Conservation (phyloP, 805 yeast species). For the Nakazawaea ishiwadae region DNA sequence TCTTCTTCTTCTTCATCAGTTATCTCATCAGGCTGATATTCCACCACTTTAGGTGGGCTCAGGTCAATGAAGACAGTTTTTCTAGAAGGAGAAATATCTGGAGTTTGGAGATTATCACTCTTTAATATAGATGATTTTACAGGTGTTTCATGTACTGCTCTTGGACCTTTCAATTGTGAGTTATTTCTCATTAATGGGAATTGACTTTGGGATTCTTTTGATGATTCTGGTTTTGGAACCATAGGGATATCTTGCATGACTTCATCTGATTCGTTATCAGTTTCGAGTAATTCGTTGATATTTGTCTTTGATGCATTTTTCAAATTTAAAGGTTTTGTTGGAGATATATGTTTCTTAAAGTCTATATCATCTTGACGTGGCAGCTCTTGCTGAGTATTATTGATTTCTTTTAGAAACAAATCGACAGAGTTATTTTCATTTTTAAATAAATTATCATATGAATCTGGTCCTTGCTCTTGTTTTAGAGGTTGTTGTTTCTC, state of each 20-base stretch:
- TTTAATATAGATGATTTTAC: too few relatives aligned
- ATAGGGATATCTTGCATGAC: constrained; percentile 7
- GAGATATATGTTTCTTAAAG: constrained; percentile 10
- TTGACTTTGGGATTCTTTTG: background rate
- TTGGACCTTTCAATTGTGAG: constrained; percentile 25
- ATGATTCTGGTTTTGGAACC: constrained; percentile 3
- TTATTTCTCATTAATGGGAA: constrained; percentile 17
- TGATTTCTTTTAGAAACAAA: constrained; percentile 29
- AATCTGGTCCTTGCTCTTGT: background rate
- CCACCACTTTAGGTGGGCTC: constrained; percentile 33
- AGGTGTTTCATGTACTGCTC: constrained; percentile 19
- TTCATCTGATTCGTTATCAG: constrained; percentile 6
- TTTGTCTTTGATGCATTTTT: constrained; percentile 17
- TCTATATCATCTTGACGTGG: background rate
- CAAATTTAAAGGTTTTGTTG: constrained; percentile 24
- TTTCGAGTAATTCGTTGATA: constrained; percentile 19
- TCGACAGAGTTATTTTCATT: constrained; percentile 33
- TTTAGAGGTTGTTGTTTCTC: background rate
- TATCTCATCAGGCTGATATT: constrained; percentile 24
- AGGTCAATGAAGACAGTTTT: constrained; percentile 34
- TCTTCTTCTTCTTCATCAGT: constrained; percentile 19
- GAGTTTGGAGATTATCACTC: constrained; percentile 13
- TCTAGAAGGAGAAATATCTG: constrained; percentile 27
- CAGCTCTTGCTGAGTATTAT: background rate
- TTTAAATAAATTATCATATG: constrained; percentile 17